Conservation (phyloP, 1,284 basidiomycete genomes). For the Tilletia indica region DNA sequence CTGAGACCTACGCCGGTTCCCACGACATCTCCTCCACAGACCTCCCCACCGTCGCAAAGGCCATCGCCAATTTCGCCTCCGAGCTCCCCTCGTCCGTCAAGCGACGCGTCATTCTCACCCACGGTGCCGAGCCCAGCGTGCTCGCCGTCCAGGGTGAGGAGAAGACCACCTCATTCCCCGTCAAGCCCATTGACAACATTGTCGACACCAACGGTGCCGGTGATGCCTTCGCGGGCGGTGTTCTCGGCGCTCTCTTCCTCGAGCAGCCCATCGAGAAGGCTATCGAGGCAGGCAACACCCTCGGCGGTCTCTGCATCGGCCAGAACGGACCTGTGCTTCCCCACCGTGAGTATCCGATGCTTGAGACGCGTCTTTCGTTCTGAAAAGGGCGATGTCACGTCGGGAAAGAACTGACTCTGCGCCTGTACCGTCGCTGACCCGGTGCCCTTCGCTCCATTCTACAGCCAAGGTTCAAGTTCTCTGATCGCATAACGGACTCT, state of each 20-base stretch:
- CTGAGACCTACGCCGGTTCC: constrained; percentile 77
- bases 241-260: constrained; percentile 78
- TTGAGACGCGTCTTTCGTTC: no score
- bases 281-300: constrained; percentile 81
- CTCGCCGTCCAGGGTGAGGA: constrained; percentile 67
- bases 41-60: constrained; percentile 48
- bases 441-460: no score
- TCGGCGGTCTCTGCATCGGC: constrained; percentile 81
- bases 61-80: constrained; percentile 42
- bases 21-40: constrained; percentile 46
- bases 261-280: constrained; percentile 78
- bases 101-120: constrained; percentile 87
- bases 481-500: no score
- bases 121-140: constrained; percentile 78
- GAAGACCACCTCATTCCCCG: constrained; percentile 60
- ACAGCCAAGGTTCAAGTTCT: no score
- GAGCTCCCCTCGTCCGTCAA: constrained; percentile 58
- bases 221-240: constrained; percentile 97
- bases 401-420: no score
- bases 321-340: constrained; percentile 64
- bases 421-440: no score
- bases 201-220: constrained; percentile 99
- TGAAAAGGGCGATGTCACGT: no score
- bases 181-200: constrained; percentile 61
- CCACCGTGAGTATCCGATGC: constrained; percentile 8